phyloP scores from a whole-genome alignment of 768 basidiomycete species.

The Kwoniella sp. region DNA sequence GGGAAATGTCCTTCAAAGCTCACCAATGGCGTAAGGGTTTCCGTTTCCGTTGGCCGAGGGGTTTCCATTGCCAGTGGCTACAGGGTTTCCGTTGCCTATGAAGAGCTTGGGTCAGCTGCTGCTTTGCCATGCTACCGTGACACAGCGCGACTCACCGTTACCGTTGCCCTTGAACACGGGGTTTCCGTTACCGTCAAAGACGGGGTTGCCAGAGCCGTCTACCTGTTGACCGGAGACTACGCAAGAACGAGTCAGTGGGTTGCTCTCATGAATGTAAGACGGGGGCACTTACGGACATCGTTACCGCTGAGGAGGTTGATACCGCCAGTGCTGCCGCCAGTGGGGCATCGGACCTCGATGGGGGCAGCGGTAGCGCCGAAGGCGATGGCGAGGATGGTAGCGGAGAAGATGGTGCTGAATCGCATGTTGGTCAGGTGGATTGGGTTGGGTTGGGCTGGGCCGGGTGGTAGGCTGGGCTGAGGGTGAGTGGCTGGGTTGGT shows the following conservation, averaged over 20 bases:
- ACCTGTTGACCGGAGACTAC: too few relatives aligned
- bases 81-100: background rate
- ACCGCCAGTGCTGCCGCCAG: background rate
- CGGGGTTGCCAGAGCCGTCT: too few relatives aligned
- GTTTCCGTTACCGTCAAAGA: too few relatives aligned
- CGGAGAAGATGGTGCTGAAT: background rate
- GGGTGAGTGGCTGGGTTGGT: too few relatives aligned
- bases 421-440: background rate
- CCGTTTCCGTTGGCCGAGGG: background rate
- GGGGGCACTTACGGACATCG: background rate
- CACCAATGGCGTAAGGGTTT: background rate
- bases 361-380: background rate
- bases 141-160: too few relatives aligned
- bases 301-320: background rate
- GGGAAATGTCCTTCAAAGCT: background rate
- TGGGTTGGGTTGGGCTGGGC: too few relatives aligned
- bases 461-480: too few relatives aligned
- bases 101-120: too few relatives aligned
- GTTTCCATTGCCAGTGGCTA: conserved; percentile 3
- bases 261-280: too few relatives aligned
- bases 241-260: too few relatives aligned
- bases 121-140: too few relatives aligned
- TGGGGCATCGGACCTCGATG: background rate
- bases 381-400: background rate
- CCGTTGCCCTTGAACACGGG: too few relatives aligned